Percentiles rank a stretch among this genome's conserved stretches.
These are phyloP conservation scores for Pseudocercospora cruenta DNA, from an alignment of 2,329 filamentous ascomycete species.

Conservation along the genomic window DNA sequence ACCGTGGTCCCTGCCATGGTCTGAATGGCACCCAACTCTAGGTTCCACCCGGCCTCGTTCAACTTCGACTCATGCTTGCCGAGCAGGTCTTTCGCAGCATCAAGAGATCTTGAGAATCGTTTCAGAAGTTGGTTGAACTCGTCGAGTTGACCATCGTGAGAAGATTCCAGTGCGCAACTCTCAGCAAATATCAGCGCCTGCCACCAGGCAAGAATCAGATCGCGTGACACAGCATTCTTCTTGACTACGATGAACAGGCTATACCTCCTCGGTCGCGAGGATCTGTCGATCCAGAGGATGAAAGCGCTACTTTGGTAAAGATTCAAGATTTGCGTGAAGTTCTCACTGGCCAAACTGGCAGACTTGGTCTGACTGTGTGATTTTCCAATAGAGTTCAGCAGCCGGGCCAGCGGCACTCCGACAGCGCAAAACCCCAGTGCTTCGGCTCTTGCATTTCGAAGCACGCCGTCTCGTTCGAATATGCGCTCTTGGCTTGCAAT, in stretches of 20 bases:
- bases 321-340: conserved; percentile 50
- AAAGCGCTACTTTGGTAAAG: conserved; percentile 56
- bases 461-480: conserved; percentile 66
- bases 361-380: conserved; percentile 37
- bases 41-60: conserved; percentile 65
- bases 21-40: conserved; percentile 67
- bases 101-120: conserved; percentile 49
- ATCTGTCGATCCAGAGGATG: conserved; percentile 59
- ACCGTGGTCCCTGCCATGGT: conserved; percentile 58
- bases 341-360: conserved; percentile 13
- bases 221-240: conserved; percentile 52
- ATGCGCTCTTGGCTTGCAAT: conserved; percentile 64
- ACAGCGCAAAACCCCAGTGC: conserved; percentile 59
- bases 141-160: conserved; percentile 17
- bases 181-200: conserved; percentile 58
- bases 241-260: conserved; percentile 65
- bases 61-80: conserved; percentile 48
- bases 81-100: conserved; percentile 49
- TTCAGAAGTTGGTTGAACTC: conserved; percentile 31
- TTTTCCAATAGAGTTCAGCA: conserved; percentile 29
- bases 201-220: conserved; percentile 65
- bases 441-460: conserved; percentile 57
- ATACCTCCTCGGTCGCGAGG: conserved; percentile 36
- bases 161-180: conserved; percentile 7
- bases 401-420: conserved; percentile 44